phyloP scores from a whole-genome alignment of 768 basidiomycete species.

The Lyophyllum decastes region DNA sequence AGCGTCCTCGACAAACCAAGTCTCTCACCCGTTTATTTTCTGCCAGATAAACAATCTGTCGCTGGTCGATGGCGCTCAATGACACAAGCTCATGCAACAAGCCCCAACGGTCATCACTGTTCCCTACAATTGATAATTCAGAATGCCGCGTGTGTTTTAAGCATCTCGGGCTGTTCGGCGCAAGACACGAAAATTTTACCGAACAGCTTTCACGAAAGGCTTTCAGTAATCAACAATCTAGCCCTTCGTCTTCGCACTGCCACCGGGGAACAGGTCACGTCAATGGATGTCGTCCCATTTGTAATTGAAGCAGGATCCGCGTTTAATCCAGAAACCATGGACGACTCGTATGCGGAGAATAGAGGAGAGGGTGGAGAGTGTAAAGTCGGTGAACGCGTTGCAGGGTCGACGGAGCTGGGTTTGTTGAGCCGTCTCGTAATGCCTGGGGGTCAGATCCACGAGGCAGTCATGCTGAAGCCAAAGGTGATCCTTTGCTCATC shows the following conservation, averaged over 20 bases:
- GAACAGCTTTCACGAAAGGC: slow-evolving; percentile 5
- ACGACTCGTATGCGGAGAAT: slow-evolving; percentile 16
- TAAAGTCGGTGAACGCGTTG: slow-evolving; percentile 9
- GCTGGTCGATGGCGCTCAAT: slow-evolving; percentile 20
- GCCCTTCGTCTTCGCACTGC: slow-evolving; percentile 14
- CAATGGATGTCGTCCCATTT: slow-evolving; percentile 9
- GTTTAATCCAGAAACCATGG: slow-evolving; percentile 14
- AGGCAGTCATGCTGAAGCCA: slow-evolving; percentile 17
- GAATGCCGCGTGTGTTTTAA: neutral
- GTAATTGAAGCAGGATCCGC: neutral
- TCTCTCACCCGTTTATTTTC: neutral
- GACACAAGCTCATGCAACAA: slow-evolving; percentile 7
- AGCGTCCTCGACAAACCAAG: neutral
- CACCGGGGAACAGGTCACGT: slow-evolving; percentile 14
- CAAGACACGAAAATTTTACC: neutral
- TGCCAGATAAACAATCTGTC: slow-evolving; percentile 18
- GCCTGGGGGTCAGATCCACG: neutral
- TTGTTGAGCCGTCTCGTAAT: slow-evolving; percentile 5
- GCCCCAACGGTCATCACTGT: neutral
- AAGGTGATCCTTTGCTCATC: slow-evolving; percentile 20
- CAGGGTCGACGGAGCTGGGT: slow-evolving; percentile 23
- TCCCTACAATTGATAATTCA: neutral
- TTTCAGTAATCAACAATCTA: slow-evolving; percentile 8
- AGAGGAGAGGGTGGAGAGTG: neutral
- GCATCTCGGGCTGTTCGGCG: slow-evolving; percentile 4